Conservation (phyloP, 2,329 filamentous ascomycete genomes). For the Verticillium nonalfalfae region DNA sequence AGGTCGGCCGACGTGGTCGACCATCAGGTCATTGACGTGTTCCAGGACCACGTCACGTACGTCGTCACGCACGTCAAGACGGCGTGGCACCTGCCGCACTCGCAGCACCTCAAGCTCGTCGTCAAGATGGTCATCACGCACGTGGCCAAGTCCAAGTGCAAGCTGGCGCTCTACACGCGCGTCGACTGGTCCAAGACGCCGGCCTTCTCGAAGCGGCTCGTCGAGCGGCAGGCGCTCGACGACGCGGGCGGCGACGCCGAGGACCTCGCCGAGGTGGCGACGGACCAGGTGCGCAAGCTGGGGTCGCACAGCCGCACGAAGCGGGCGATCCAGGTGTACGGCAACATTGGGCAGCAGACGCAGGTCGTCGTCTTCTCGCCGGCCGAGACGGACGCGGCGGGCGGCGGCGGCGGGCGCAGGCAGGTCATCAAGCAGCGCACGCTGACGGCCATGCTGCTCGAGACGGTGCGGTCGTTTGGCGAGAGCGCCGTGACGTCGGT, state of each 20-base stretch:
- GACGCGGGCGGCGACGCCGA: constrained; percentile 69
- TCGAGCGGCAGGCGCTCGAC: constrained; percentile 67
- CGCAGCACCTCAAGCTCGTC: constrained; percentile 70
- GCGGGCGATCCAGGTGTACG: constrained; percentile 74
- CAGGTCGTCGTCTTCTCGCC: constrained; percentile 57
- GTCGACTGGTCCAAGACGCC: constrained; percentile 78
- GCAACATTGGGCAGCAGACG: constrained; percentile 63
- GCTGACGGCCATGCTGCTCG: constrained; percentile 63
- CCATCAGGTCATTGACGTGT: constrained; percentile 78
- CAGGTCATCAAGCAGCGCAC: constrained; percentile 55
- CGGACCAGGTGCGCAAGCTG: constrained; percentile 70
- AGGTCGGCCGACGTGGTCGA: constrained; percentile 64
- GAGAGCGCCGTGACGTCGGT: constrained; percentile 71
- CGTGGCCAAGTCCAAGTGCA: constrained; percentile 84
- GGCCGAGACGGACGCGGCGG: constrained; percentile 28
- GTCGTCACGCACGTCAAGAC: constrained; percentile 57
- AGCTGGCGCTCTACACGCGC: constrained; percentile 79
- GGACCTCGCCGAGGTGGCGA: constrained; percentile 68
- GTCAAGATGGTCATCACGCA: constrained; percentile 94
- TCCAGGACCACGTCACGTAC: constrained; percentile 68
- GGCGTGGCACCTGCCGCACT: constrained; percentile 80
- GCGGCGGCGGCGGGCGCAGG: constrained; percentile 28
- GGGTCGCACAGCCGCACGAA: constrained; percentile 69
- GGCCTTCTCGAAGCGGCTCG: constrained; percentile 50
- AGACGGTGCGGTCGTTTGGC: constrained; percentile 64